Base-by-base conservation (phyloP, 176 grass and related monocot genomes). In the Bolboschoenus planiculmis region DNA sequence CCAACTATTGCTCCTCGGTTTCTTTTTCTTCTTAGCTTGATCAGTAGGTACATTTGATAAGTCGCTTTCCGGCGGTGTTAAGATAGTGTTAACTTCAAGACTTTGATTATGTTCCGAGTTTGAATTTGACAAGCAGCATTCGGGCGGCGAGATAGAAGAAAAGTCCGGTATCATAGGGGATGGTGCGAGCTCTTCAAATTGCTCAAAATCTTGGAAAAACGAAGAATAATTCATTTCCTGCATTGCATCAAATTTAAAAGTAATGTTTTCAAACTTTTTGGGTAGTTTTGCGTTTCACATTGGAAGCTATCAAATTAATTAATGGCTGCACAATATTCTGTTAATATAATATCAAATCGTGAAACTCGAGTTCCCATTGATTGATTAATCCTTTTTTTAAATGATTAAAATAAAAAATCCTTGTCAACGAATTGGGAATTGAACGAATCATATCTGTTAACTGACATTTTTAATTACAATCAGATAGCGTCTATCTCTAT, bases 101-200 rank as follows among this genome's bases (percentile, higher is more conserved):
- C 46, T 53, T 77, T 46, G 72, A 27, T 51, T 9, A 27, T 1
- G 23, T 20, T 77, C 46, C 0, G 72, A 48, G 72, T 29, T 50
- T 53, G 72, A 77, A 77, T 77, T 77, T 51, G 72, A 77, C 26
- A 77, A 53, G 72, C 46, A 77, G 46, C 14, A 30, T 77, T 50
- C 72, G 4, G 72, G 72, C 6, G 72, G 72, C 6, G 47, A 77
- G 27, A 51, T 29, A 46, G 72, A 51, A 51, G 72, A 77, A 6
- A 77, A 7, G 24, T 77, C 44, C 0, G 72, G 72, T 53, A 77
- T 33, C 26, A 53, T 30, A 18, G 72, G 72, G 2, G 44, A 77
- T 77, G 14, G 46, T 53, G 46, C 72, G 44, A 31, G 26, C 20
- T 51, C 44, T 51, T 51, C 46, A 26, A 77, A 51, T 77, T 77